Evolutionary conservation across 2,329 filamentous ascomycete species (phyloP).

Genomic region (Neofusicoccum ribis): DNA sequence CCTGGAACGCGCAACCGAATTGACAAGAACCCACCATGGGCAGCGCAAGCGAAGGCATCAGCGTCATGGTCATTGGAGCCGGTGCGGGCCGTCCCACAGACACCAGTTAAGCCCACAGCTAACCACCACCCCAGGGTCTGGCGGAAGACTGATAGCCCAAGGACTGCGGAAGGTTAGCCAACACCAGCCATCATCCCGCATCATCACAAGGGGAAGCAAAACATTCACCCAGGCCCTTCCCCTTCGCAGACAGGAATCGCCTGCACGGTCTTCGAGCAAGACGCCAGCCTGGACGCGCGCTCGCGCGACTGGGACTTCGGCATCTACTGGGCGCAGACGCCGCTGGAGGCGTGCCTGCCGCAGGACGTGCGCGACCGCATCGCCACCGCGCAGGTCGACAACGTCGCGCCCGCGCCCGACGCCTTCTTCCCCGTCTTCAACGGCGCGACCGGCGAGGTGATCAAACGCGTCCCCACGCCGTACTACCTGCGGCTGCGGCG

Average conservation of each 20-base stretch:
- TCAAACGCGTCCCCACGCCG: constrained; percentile 29
- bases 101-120: constrained; percentile 31
- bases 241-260: constrained; percentile 30
- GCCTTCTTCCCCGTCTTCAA: constrained; percentile 24
- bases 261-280: constrained; percentile 60
- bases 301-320: constrained; percentile 65
- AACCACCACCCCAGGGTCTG: constrained; percentile 35
- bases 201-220: neutral
- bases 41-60: constrained; percentile 8
- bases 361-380: constrained; percentile 51
- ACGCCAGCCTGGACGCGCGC: constrained; percentile 43
- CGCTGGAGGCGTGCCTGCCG: constrained; percentile 40
- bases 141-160: constrained; percentile 44
- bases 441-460: constrained; percentile 36
- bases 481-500: constrained; percentile 37
- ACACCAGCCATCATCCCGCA: too few relatives aligned
- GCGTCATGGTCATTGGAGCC: constrained; percentile 19
- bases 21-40: neutral
- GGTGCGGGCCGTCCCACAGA: neutral
- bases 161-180: constrained; percentile 40
- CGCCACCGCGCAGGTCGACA: constrained; percentile 55
- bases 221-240: neutral
- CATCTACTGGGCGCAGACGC: constrained; percentile 58
- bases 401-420: constrained; percentile 44
- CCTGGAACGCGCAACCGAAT: neutral